Evolutionary conservation across 345 rosid genomes (phyloP).

Genomic region (Aquilaria malaccensis): DNA sequence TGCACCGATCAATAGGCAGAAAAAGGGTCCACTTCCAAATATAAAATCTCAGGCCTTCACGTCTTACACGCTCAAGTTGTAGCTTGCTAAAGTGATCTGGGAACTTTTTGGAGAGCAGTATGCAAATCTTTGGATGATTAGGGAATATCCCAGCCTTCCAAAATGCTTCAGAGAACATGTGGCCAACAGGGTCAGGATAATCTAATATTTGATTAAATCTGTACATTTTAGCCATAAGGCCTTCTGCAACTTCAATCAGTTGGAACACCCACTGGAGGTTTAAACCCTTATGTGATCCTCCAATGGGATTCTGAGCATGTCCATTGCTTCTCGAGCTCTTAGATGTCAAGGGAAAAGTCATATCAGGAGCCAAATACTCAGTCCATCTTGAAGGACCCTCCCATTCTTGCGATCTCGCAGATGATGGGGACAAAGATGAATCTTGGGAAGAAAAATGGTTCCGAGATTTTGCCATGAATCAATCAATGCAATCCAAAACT

Average conservation of each 20-base stretch:
- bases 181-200: constrained; percentile 72
- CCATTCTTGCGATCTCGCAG: constrained; percentile 75
- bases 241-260: constrained; percentile 89
- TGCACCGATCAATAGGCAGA: constrained; percentile 10
- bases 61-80: constrained; percentile 93
- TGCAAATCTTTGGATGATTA: constrained; percentile 75
- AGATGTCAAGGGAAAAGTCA: constrained; percentile 41
- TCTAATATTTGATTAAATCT: constrained; percentile 90
- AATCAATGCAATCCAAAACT: constrained; percentile 13
- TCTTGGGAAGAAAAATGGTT: constrained; percentile 56
- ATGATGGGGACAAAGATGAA: constrained; percentile 43
- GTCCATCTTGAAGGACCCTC: constrained; percentile 96
- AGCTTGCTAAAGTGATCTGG: constrained; percentile 92
- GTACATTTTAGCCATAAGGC: constrained; percentile 97
- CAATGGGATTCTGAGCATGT: constrained; percentile 49
- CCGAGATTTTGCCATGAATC: constrained; percentile 56
- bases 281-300: constrained; percentile 74
- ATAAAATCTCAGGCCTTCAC: constrained; percentile 8
- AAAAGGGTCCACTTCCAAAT: not conserved
- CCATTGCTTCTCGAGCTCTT: constrained; percentile 69
- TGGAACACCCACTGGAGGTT: constrained; percentile 91
- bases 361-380: constrained; percentile 83
- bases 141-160: constrained; percentile 97
- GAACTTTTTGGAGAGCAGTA: constrained; percentile 85
- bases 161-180: constrained; percentile 72